phyloP scores from a whole-genome alignment of 345 rosid species.

The Populus davidiana region DNA sequence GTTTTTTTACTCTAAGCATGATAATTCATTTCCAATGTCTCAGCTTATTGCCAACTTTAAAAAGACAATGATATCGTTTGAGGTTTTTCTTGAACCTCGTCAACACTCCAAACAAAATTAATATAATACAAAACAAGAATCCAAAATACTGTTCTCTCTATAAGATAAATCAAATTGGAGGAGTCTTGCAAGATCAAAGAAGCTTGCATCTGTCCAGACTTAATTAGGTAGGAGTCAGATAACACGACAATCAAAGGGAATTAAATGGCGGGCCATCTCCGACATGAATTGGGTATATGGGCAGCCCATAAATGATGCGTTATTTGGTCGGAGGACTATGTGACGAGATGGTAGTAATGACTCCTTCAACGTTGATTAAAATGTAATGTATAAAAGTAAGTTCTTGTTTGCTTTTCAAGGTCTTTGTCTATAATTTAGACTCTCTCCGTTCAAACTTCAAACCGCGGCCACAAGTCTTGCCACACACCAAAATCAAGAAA shows the following conservation, averaged over 20 bases:
- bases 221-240: background rate
- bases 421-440: conserved; percentile 8
- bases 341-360: background rate
- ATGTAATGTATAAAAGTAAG: background rate
- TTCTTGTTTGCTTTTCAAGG: background rate
- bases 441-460: conserved; percentile 9
- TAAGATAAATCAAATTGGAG: no score
- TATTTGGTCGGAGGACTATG: background rate
- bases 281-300: no score
- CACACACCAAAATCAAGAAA: background rate
- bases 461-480: conserved; percentile 11
- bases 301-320: background rate
- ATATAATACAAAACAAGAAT: no score
- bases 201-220: background rate
- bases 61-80: no score
- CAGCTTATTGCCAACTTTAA: no score
- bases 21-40: no score
- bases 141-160: background rate
- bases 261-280: background rate
- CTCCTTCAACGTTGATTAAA: conserved; percentile 10
- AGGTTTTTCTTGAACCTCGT: no score
- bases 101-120: no score
- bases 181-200: no score
- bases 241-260: background rate
- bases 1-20: no score